These are phyloP conservation scores for Clavulina sp. DNA, from an alignment of 768 basidiomycete genomes.

Conservation along the genomic window DNA sequence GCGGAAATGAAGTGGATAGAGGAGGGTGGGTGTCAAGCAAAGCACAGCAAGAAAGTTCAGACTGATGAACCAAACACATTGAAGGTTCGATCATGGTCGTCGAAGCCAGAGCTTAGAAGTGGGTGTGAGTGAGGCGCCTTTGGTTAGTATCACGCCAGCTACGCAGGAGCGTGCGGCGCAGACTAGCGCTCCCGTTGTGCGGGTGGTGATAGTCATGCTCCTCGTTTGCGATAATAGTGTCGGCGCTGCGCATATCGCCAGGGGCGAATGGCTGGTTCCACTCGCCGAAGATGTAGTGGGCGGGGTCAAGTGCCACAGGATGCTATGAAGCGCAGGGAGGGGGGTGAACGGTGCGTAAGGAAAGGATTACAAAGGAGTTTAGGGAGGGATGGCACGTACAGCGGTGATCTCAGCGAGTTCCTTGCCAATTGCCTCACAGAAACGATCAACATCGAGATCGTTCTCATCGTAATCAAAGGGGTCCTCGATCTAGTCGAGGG, in stretches of 20 bases:
- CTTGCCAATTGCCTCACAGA: slow-evolving; percentile 46
- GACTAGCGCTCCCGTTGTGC: slow-evolving; percentile 16
- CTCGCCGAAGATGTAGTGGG: slow-evolving; percentile 33
- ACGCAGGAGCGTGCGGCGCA: slow-evolving; percentile 20
- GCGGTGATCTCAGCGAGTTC: slow-evolving; percentile 55
- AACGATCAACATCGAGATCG: slow-evolving; percentile 32
- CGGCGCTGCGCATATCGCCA: slow-evolving; percentile 36
- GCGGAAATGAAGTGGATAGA: too few species aligned
- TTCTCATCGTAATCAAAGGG: slow-evolving; percentile 4
- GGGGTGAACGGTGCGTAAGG: neutral
- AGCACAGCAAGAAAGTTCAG: too few species aligned
- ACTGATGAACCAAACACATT: too few species aligned
- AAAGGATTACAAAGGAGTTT: neutral
- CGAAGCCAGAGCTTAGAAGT: too few species aligned
- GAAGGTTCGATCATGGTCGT: too few species aligned
- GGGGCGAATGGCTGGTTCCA: slow-evolving; percentile 60
- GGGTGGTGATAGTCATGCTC: slow-evolving; percentile 9
- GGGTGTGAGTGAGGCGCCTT: too few species aligned
- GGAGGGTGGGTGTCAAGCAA: too few species aligned
- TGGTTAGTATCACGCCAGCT: too few species aligned
- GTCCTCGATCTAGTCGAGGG: too few species aligned
- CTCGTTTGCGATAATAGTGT: slow-evolving; percentile 30
- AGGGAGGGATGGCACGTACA: slow-evolving; percentile 24
- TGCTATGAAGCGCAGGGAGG: slow-evolving; percentile 12
- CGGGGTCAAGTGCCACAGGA: slow-evolving; percentile 39